phyloP scores from a whole-genome alignment of 345 rosid genomes.

The Noccaea caerulescens region DNA sequence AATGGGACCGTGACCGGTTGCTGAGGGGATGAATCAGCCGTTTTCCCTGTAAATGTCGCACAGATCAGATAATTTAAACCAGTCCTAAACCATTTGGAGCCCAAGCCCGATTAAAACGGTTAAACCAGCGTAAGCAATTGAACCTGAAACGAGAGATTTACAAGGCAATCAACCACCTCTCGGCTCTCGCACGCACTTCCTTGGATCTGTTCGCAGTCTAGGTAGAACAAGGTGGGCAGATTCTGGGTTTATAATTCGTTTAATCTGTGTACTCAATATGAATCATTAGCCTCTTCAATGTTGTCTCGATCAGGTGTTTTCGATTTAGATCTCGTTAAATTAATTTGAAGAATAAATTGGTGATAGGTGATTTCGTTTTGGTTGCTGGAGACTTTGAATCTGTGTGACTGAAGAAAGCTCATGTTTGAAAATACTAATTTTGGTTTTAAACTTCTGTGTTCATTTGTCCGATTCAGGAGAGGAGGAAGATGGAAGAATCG shows the following conservation, averaged over 20 bases:
- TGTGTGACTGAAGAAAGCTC: not conserved
- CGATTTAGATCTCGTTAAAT: not conserved
- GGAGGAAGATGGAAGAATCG: conserved; percentile 50
- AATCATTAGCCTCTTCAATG: not conserved
- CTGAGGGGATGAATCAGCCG: too few species aligned
- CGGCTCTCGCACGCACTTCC: not conserved
- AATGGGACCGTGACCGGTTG: too few species aligned
- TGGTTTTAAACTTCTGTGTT: too few species aligned
- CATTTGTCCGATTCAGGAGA: too few species aligned
- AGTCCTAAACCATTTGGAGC: not conserved
- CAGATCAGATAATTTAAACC: not conserved
- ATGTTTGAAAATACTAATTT: too few species aligned
- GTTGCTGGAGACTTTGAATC: not conserved
- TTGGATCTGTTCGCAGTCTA: not conserved
- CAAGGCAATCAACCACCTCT: not conserved
- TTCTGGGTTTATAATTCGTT: not conserved
- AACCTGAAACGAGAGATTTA: not conserved
- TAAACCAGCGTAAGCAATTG: too few species aligned
- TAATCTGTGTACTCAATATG: not conserved
- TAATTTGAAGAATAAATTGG: not conserved
- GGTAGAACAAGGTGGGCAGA: not conserved
- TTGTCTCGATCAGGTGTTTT: not conserved
- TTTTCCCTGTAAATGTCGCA: too few species aligned
- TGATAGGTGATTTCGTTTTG: not conserved
- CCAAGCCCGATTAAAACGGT: not conserved